Conservation (phyloP, 495 filamentous ascomycete genomes). For the Penicillium robsamsonii region DNA sequence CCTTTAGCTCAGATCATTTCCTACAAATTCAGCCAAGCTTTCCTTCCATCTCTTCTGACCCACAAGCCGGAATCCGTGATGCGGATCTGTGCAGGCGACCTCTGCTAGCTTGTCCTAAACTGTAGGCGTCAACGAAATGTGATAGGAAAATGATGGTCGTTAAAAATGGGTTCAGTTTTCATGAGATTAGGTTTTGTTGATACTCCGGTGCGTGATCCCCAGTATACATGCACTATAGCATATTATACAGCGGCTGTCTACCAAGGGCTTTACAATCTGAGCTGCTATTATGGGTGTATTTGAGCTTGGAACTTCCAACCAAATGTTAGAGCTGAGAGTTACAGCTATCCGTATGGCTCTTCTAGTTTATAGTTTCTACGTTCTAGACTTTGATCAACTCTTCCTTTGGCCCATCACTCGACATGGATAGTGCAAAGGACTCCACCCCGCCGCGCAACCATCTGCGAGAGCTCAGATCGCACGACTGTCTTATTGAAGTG, state of each 20-base stretch:
- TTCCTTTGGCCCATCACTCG: no score
- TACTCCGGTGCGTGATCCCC: neutral
- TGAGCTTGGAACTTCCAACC: neutral
- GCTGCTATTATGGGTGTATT: neutral
- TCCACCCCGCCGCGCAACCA: neutral
- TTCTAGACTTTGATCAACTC: neutral
- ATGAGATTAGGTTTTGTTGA: neutral
- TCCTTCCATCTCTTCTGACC: neutral
- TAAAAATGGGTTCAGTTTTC: neutral
- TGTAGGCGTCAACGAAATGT: neutral
- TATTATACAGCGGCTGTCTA: neutral
- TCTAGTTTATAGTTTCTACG: no score
- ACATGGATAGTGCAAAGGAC: neutral
- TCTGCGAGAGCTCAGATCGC: neutral
- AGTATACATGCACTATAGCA: neutral
- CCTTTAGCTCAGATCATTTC: neutral
- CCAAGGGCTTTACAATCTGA: neutral
- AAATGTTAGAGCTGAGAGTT: neutral
- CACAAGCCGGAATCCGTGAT: conserved; percentile 1
- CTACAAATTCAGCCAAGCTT: conserved; percentile 10
- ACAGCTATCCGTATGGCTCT: no score
- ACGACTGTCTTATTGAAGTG: conserved; percentile 1
- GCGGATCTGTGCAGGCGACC: neutral
- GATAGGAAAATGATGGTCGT: neutral
- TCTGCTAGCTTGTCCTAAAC: neutral